These are phyloP conservation scores for Ailanthus altissimus DNA, from an alignment of 345 rosid genomes.

Conservation along the genomic window DNA sequence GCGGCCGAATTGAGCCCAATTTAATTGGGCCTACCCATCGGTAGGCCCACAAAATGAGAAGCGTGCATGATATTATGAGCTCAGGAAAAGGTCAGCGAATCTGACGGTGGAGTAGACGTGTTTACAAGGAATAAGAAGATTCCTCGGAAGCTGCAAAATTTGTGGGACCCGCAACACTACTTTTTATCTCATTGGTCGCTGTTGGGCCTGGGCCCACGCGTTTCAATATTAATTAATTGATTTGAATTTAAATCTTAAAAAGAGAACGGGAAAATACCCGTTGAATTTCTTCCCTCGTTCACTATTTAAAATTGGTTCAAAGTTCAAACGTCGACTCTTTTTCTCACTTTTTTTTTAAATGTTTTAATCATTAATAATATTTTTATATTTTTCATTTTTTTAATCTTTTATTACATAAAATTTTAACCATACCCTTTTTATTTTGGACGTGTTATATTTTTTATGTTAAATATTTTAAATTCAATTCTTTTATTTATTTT, in stretches of 20 bases:
- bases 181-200: background rate
- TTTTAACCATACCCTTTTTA: too few species aligned
- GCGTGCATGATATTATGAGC: background rate
- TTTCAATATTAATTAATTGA: background rate
- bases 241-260: background rate
- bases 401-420: too few species aligned
- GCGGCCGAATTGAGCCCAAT: too few species aligned
- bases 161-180: background rate
- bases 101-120: conserved; percentile 11
- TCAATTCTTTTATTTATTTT: too few species aligned
- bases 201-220: background rate
- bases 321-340: too few species aligned
- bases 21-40: too few species aligned
- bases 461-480: too few species aligned
- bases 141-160: background rate
- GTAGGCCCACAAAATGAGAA: too few species aligned
- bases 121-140: background rate
- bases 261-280: background rate
- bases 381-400: too few species aligned
- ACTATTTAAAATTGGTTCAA: background rate
- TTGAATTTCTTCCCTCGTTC: background rate
- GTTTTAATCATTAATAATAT: too few species aligned
- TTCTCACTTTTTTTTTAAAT: background rate
- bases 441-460: too few species aligned
- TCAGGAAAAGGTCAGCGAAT: background rate